Conservation (phyloP, 2,329 filamentous ascomycete species). For the Aureobasidium sp. region DNA sequence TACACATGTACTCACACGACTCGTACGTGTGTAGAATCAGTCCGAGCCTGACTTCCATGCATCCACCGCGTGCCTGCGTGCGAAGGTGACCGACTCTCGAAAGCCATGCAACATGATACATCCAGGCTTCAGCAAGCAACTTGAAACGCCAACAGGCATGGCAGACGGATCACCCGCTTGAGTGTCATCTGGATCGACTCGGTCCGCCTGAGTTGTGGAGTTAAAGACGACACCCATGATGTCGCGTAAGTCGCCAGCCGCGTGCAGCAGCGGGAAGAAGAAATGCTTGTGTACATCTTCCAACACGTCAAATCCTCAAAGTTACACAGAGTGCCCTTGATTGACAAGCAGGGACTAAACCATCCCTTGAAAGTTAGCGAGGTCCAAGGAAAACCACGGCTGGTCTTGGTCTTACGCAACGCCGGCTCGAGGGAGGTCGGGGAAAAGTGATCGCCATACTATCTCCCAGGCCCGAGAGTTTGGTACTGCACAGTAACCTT, state of each 20-base stretch:
- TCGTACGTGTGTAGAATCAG: neutral
- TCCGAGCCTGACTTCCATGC: neutral
- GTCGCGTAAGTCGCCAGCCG: slow-evolving; percentile 7
- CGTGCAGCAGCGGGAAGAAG: neutral
- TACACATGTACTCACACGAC: slow-evolving; percentile 8
- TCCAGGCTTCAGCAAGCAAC: slow-evolving; percentile 6
- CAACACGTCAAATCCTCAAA: slow-evolving; percentile 3
- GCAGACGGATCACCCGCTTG: slow-evolving; percentile 6
- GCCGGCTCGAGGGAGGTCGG: neutral
- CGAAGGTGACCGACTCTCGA: neutral
- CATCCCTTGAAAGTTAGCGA: neutral
- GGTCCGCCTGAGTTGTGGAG: slow-evolving; percentile 11
- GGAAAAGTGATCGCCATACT: slow-evolving; percentile 3
- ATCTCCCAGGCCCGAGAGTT: neutral
- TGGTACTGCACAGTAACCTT: slow-evolving; percentile 5
- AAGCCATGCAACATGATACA: slow-evolving; percentile 1
- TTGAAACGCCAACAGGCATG: slow-evolving; percentile 9
- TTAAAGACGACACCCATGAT: neutral
- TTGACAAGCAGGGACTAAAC: neutral
- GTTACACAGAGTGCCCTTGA: neutral
- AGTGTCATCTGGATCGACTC: slow-evolving; percentile 4
- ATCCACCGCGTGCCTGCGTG: slow-evolving; percentile 8
- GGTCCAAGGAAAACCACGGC: neutral
- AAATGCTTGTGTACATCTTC: slow-evolving; percentile 1
- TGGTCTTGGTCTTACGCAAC: neutral